Evolutionary conservation across 1,139 yeast genomes (phyloP).

Genomic region (Debaryomyces psychrophilus): DNA sequence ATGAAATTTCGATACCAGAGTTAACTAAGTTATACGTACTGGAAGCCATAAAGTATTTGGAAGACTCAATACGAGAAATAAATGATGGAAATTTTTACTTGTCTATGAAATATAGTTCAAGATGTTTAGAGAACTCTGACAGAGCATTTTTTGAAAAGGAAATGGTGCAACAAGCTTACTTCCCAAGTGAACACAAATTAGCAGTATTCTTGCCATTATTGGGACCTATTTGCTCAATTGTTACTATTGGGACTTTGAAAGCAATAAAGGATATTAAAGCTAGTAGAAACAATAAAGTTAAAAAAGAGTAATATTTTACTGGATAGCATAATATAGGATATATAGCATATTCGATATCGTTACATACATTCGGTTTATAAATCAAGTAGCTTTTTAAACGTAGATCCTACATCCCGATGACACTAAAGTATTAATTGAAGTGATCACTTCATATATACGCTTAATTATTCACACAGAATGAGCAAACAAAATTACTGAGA

Average conservation of each 20-base stretch:
- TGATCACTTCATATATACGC: too few species aligned
- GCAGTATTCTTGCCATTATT: constrained; percentile 89
- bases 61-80: constrained; percentile 33
- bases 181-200: constrained; percentile 92
- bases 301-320: constrained; percentile 21
- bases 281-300: constrained; percentile 18
- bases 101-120: constrained; percentile 58
- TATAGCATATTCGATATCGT: neutral
- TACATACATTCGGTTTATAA: too few species aligned
- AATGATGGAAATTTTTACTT: constrained; percentile 38
- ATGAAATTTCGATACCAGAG: constrained; percentile 81
- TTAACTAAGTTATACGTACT: constrained; percentile 54
- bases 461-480: neutral
- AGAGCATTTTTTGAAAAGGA: constrained; percentile 88
- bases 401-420: too few species aligned
- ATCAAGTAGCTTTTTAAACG: too few species aligned
- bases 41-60: constrained; percentile 40
- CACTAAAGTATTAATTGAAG: too few species aligned
- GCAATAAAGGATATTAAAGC: constrained; percentile 27
- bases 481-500: neutral
- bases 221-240: constrained; percentile 82
- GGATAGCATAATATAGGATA: neutral
- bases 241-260: constrained; percentile 56
- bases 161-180: constrained; percentile 92
- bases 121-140: constrained; percentile 61